These are phyloP conservation scores for Penicillium sp. DNA, from an alignment of 2,329 filamentous ascomycete genomes.

Conservation along the genomic window DNA sequence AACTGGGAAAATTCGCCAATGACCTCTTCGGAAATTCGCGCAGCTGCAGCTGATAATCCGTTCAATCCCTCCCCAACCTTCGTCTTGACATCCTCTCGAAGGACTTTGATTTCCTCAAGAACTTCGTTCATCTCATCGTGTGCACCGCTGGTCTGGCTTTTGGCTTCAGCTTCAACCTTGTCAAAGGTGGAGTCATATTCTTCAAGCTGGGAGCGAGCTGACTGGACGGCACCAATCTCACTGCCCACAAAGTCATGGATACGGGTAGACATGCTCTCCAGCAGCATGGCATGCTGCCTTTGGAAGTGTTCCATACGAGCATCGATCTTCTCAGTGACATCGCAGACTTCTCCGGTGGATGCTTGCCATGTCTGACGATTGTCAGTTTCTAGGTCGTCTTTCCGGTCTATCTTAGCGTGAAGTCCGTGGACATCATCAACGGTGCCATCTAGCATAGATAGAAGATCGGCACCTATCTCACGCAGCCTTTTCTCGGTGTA, in stretches of 20 bases:
- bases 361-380: constrained; percentile 79
- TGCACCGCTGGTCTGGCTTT: constrained; percentile 52
- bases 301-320: constrained; percentile 71
- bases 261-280: constrained; percentile 65
- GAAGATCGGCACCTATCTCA: constrained; percentile 70
- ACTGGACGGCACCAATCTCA: constrained; percentile 70
- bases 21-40: constrained; percentile 86
- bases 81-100: constrained; percentile 83
- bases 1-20: constrained; percentile 82
- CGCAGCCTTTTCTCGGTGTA: constrained; percentile 77
- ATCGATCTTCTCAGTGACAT: constrained; percentile 77
- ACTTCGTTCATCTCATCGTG: constrained; percentile 88
- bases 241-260: constrained; percentile 76
- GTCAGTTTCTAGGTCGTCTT: constrained; percentile 75
- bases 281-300: constrained; percentile 68
- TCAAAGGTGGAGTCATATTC: constrained; percentile 68
- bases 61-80: constrained; percentile 82
- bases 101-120: constrained; percentile 85
- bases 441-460: constrained; percentile 74
- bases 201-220: constrained; percentile 69
- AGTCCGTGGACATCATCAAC: constrained; percentile 78
- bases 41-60: constrained; percentile 78
- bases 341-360: constrained; percentile 72
- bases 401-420: constrained; percentile 81
- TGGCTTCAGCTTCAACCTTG: constrained; percentile 66